These are phyloP conservation scores for Boletus subcaerulescens DNA, from an alignment of 768 basidiomycete species.

Conservation along the genomic window DNA sequence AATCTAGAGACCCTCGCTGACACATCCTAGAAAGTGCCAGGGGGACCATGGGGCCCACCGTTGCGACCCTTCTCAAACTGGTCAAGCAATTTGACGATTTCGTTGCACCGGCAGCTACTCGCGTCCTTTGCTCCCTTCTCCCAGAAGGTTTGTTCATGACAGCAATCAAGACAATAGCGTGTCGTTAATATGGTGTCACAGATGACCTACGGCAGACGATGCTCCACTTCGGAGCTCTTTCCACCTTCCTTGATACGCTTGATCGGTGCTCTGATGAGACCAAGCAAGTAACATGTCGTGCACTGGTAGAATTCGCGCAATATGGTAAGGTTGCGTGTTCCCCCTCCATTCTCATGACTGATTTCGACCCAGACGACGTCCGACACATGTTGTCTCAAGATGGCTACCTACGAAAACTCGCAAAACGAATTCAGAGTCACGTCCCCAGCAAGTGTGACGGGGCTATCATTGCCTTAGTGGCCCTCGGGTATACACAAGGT, in stretches of 20 bases:
- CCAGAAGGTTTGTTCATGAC: slow-evolving; percentile 16
- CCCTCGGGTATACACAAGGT: slow-evolving; percentile 14
- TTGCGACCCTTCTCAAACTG: slow-evolving; percentile 20
- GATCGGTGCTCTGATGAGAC: slow-evolving; percentile 19
- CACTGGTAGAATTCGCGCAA: slow-evolving; percentile 14
- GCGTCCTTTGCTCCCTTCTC: slow-evolving; percentile 23
- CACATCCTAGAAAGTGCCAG: slow-evolving; percentile 2
- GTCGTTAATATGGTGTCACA: slow-evolving; percentile 5
- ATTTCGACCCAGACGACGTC: slow-evolving; percentile 8
- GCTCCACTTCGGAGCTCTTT: slow-evolving; percentile 13
- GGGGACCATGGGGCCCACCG: slow-evolving; percentile 1
- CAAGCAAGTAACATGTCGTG: slow-evolving; percentile 11
- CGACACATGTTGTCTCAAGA: slow-evolving; percentile 1
- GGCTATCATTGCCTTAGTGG: slow-evolving; percentile 16
- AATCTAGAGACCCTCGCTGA: not conserved
- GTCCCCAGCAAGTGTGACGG: slow-evolving; percentile 12
- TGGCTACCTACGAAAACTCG: slow-evolving; percentile 12
- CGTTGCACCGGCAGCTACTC: slow-evolving; percentile 27
- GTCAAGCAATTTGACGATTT: slow-evolving; percentile 25
- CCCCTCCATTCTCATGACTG: not conserved
- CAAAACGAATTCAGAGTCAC: slow-evolving; percentile 10
- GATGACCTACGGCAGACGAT: slow-evolving; percentile 20
- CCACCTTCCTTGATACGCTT: slow-evolving; percentile 20
- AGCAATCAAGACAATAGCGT: not conserved
- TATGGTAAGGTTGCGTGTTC: slow-evolving; percentile 12